Evolutionary conservation across 768 basidiomycete species (phyloP), one percentile per base, ranked within the genome.

Genomic region (Exidia glandulosa): DNA sequence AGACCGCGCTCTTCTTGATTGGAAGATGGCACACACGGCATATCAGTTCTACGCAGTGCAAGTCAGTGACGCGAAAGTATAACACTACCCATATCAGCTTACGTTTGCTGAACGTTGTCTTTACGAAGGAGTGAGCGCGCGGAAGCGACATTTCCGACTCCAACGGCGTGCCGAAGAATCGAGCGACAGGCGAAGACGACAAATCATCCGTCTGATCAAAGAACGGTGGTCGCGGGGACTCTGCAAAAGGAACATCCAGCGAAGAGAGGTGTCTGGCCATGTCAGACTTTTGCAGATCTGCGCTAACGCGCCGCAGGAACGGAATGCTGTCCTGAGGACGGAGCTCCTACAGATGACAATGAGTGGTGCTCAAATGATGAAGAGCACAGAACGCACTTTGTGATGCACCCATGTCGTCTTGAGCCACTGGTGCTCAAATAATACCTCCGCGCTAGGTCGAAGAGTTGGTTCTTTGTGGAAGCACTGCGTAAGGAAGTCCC

Each of bases 271-370:
- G 80, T 57, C 82, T 82, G 57, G 80, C 74, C 48, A 75, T 77
- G 55, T 90, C 88, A 23, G 81, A 76, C 71, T 87, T 89, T 61
- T 88, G 86, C 59, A 91, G 69, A 67, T 96, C 94, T 61, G 84
- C 79, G 69, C 92, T 94, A 68, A 96, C 87, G 3, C 94, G 87
- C 32, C 93, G 86, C 13, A 96, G 77, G 79, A 96, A 96, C 10
- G 95, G 95, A 34, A 97, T 90, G 68, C 90, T 94, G 68, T 98
- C 95, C 68, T 96, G 89, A 55, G 88, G 89, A 27, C 90, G 87
- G 32, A 95, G 75, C 65, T 92, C 87, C 85, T 88, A 62, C 27
- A 56, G 61, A 23, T 57, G 9, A 32, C 34, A 45, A 36, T n/a
- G 48, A 34, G 7, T 61, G 37, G 29, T 33, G n/a, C 23, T 54